Percentiles rank a stretch among this genome's conserved stretches.
Conservation (phyloP, 768 basidiomycete species). For the Boletus rubropictus region DNA sequence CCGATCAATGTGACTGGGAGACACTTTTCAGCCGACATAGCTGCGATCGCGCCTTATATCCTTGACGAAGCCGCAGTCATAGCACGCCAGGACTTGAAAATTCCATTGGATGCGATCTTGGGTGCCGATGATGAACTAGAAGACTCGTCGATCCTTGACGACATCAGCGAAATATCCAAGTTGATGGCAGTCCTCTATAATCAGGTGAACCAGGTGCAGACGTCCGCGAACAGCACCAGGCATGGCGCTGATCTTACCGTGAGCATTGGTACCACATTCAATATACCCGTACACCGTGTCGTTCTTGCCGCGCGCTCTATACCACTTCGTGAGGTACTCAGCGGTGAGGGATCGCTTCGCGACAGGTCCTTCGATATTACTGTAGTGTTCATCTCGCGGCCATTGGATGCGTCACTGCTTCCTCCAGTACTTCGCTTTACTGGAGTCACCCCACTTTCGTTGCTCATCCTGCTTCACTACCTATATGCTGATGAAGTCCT, state of each 20-base stretch:
- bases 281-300: slow-evolving; percentile 58
- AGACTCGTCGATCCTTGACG: slow-evolving; percentile 32
- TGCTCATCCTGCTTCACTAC: slow-evolving; percentile 75
- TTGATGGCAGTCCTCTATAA: slow-evolving; percentile 13
- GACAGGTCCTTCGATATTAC: slow-evolving; percentile 29
- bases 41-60: slow-evolving; percentile 56
- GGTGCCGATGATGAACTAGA: slow-evolving; percentile 35
- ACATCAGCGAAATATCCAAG: slow-evolving; percentile 31
- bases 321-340: slow-evolving; percentile 41
- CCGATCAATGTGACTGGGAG: slow-evolving; percentile 53
- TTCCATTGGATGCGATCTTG: neutral
- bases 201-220: neutral
- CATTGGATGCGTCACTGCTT: neutral
- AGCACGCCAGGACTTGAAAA: neutral
- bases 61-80: neutral
- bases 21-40: slow-evolving; percentile 60
- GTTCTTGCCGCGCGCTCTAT: slow-evolving; percentile 59
- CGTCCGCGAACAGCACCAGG: slow-evolving; percentile 17
- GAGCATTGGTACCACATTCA: slow-evolving; percentile 37
- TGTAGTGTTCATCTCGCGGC: slow-evolving; percentile 22
- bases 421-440: slow-evolving; percentile 32
- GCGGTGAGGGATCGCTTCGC: slow-evolving; percentile 25
- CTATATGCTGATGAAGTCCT: slow-evolving; percentile 84
- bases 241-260: slow-evolving; percentile 64
- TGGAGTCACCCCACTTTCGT: slow-evolving; percentile 57